Evolutionary conservation across 768 basidiomycete species (phyloP).

Genomic region (Termitomyces titanicus): DNA sequence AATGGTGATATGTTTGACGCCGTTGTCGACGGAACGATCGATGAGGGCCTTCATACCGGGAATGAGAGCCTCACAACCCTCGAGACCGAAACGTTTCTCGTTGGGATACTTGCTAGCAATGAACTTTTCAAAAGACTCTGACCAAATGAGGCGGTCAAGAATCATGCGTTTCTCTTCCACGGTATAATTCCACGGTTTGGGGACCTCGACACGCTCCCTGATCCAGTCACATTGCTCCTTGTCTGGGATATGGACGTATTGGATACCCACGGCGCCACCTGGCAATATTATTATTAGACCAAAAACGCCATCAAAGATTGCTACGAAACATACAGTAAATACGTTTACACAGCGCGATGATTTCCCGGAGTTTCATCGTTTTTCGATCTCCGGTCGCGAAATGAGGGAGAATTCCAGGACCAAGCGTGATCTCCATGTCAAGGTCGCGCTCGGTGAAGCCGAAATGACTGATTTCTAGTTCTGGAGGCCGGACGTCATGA

Average conservation of each 20-base stretch:
- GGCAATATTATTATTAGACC: constrained; percentile 4
- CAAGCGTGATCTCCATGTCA: constrained; percentile 91
- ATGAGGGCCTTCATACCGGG: constrained; percentile 99
- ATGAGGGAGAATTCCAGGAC: constrained; percentile 94
- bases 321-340: constrained; percentile 78
- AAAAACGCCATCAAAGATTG: background rate
- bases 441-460: constrained; percentile 94
- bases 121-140: constrained; percentile 99
- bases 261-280: constrained; percentile 88
- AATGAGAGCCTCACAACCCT: constrained; percentile 95
- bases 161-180: constrained; percentile 99
- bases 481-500: constrained; percentile 71
- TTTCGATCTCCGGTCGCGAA: constrained; percentile 85
- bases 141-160: constrained; percentile 98
- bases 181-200: constrained; percentile 96
- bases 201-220: constrained; percentile 90
- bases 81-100: constrained; percentile 98
- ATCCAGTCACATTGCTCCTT: constrained; percentile 99
- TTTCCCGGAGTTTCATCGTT: constrained; percentile 87
- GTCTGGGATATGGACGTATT: constrained; percentile 95
- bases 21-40: constrained; percentile 95
- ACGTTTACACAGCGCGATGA: constrained; percentile 84
- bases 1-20: constrained; percentile 93
- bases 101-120: constrained; percentile 98
- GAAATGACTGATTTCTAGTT: constrained; percentile 91